phyloP scores from a whole-genome alignment of 2,329 filamentous ascomycete genomes.

The Phyllosticta citribraziliensis region DNA sequence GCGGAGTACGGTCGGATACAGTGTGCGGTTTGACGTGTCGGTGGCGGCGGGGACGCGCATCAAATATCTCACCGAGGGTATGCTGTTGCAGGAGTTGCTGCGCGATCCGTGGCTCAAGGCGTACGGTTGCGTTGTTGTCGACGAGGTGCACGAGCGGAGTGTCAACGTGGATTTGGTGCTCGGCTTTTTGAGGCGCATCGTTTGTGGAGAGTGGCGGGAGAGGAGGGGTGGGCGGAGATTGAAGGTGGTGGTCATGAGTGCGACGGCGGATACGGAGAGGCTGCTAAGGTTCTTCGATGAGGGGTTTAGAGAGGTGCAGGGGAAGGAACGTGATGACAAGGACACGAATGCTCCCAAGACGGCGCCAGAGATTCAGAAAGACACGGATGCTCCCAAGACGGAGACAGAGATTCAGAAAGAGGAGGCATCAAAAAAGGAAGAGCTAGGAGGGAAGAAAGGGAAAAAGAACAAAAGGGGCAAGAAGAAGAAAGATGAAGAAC shows the following conservation, averaged over 20 bases:
- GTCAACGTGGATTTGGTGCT: slow-evolving; percentile 87
- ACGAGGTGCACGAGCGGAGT: slow-evolving; percentile 94
- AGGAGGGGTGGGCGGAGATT: slow-evolving; percentile 59
- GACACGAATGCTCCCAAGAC: not conserved
- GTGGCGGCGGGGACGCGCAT: slow-evolving; percentile 73
- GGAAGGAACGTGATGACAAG: slow-evolving; percentile 11
- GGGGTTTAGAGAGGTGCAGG: slow-evolving; percentile 8
- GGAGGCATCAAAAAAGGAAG: not conserved
- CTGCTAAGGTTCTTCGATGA: slow-evolving; percentile 65
- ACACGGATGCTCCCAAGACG: not conserved
- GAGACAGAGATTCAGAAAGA: not conserved
- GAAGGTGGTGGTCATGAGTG: slow-evolving; percentile 94
- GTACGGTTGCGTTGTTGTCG: slow-evolving; percentile 85
- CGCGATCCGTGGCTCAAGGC: slow-evolving; percentile 70
- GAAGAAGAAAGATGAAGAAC: slow-evolving; percentile 4
- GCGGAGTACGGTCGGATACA: slow-evolving; percentile 70
- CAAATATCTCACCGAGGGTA: slow-evolving; percentile 94
- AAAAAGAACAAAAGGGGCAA: slow-evolving; percentile 10
- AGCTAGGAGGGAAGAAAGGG: not conserved
- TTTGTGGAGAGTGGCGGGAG: slow-evolving; percentile 47
- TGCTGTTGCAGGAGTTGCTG: slow-evolving; percentile 88
- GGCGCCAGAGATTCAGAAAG: not conserved
- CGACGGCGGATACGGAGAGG: slow-evolving; percentile 78
- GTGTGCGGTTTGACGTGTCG: slow-evolving; percentile 85
- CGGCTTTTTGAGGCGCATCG: slow-evolving; percentile 75